A percentile compares a stretch with the other conserved stretches of the same genome.
Conservation (phyloP, 164 flowering plant genomes). For the Nymphaea thermarum region DNA sequence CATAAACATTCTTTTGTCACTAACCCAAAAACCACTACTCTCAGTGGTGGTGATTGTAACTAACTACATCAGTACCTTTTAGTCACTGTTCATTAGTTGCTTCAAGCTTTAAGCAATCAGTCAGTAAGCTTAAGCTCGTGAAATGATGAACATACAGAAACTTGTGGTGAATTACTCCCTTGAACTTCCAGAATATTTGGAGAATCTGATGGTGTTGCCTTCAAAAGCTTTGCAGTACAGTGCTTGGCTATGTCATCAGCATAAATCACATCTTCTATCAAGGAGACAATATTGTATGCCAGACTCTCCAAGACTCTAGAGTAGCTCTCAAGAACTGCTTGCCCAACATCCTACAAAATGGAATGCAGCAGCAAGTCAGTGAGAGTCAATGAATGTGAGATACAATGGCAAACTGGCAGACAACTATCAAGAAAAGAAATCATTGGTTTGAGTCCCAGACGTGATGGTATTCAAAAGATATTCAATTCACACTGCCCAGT, state of each 20-base stretch:
- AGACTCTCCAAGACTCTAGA: constrained; percentile 90
- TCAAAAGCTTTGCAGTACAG: not conserved
- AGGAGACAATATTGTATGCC: constrained; percentile 84
- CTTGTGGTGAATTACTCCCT: not conserved
- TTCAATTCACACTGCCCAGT: no score
- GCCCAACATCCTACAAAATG: constrained; percentile 80
- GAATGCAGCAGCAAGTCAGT: not conserved
- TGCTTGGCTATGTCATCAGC: constrained; percentile 23
- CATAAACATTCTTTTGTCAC: no score
- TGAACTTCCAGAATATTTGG: not conserved
- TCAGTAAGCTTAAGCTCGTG: not conserved
- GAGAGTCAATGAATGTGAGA: no score
- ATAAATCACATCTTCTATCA: constrained; percentile 79
- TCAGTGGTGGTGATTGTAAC: not conserved
- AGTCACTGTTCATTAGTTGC: not conserved
- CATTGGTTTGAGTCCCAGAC: no score
- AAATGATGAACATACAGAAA: not conserved
- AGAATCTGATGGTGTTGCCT: not conserved
- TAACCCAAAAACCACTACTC: not conserved
- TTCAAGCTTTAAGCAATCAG: not conserved
- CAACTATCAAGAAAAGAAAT: no score
- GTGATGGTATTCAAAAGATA: no score
- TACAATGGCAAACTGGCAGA: no score
- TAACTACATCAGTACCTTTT: no score
- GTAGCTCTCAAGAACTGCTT: constrained; percentile 85